Base-by-base conservation (phyloP, 768 basidiomycete genomes). In the Macrolepiota dolichaula region DNA sequence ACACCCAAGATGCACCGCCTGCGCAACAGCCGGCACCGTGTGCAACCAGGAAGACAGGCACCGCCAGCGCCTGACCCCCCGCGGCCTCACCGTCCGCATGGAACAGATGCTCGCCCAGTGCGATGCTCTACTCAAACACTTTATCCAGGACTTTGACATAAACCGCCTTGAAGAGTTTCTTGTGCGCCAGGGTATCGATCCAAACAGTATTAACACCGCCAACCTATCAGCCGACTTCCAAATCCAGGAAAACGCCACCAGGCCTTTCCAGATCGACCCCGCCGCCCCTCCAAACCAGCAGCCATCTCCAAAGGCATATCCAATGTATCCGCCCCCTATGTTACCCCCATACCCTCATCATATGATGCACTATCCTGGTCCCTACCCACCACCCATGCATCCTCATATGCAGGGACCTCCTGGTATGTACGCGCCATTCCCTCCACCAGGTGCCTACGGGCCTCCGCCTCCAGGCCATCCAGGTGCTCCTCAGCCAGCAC, bases 31-130 rank as follows among this genome's bases (percentile, higher is more conserved):
- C 0, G 88, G 88, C 65, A 88, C 87, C 0, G 72, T 81, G 46
- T 94, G 92, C 76, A 86, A 93, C 69, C 92, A 94, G 71, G 92
- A 94, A 69, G 92, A 94, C 77, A 79, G 92, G 51, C 91, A 94
- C 74, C 79, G 92, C 42, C 90, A 93, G 81, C 92, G 89, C 1
- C 83, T 94, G 68, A 93, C 91, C 53, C 89, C 89, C 1, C 81
- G 92, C 42, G 92, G 92, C 37, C 87, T 94, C 73, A 88, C 90
- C 0, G 92, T 93, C 70, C 88, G 81, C 63, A 75, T 94, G 71
- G 92, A 94, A 77, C 83, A 85, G 65, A 88, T 91, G 76, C 82
- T 94, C 52, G 78, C 82, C 0, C 89, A 91, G 64, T 93, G 91
- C 68, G 85, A 86, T 63, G 87, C 87, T 17, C 85, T 94, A 49